phyloP scores from a whole-genome alignment of 2,329 filamentous ascomycete genomes.

The Trichocomaceae sp. region DNA sequence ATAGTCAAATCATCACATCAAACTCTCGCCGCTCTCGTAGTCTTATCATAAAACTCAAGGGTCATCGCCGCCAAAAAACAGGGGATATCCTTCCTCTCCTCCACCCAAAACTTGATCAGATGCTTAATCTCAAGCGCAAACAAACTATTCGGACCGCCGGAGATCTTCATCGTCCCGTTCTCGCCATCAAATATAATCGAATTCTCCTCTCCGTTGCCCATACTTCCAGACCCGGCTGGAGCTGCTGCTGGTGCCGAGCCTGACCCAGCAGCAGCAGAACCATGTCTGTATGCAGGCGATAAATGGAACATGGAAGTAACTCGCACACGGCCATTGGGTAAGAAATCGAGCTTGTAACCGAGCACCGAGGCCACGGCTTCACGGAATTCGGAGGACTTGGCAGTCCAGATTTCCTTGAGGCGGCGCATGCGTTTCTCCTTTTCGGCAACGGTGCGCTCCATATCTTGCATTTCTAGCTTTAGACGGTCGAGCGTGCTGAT shows the following conservation, averaged over 20 bases:
- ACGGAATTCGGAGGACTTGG: constrained; percentile 89
- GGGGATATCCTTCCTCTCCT: constrained; percentile 86
- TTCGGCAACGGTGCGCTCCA: constrained; percentile 60
- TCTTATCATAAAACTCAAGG: constrained; percentile 79
- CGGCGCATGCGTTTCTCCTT: constrained; percentile 75
- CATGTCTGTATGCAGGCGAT: constrained; percentile 43
- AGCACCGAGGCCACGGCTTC: constrained; percentile 88
- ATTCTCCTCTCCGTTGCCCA: constrained; percentile 47
- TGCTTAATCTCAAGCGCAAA: constrained; percentile 82
- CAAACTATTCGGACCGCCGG: constrained; percentile 74
- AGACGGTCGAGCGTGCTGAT: constrained; percentile 67
- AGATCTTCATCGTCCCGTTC: constrained; percentile 95
- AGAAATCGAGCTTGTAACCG: constrained; percentile 91
- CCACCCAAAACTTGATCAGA: constrained; percentile 91
- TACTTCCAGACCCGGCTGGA: constrained; percentile 31
- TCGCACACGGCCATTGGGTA: constrained; percentile 93
- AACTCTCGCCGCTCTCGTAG: constrained; percentile 35
- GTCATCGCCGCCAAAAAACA: constrained; percentile 88
- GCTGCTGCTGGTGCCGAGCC: constrained; percentile 52
- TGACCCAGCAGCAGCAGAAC: constrained; percentile 35
- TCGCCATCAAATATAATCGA: constrained; percentile 81
- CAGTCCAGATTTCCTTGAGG: constrained; percentile 85
- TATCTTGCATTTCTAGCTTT: constrained; percentile 67
- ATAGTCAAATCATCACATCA: constrained; percentile 15
- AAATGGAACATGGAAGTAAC: constrained; percentile 83